Evolutionary conservation across 805 yeast species (phyloP), one percentile per base, ranked within the genome.

Genomic region (Wickerhamomyces strasburgensis): DNA sequence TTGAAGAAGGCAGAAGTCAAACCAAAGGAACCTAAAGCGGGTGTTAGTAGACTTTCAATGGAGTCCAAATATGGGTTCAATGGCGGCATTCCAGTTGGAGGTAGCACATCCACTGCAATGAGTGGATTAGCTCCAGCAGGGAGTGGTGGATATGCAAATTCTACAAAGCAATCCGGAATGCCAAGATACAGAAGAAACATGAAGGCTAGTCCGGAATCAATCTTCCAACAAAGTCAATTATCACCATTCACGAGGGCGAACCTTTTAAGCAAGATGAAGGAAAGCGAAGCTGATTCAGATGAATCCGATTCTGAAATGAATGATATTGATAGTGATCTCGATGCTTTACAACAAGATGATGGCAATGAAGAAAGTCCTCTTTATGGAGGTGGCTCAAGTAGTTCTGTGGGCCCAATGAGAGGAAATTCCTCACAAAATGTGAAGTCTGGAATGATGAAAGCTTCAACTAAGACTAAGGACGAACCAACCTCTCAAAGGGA

Each of bases 291-390:
- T 4, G 51, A 53, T n/a, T 42, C 49, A 10, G 54, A 52, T 33
- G 56, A 44, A 1, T 45, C 48, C 21, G 57, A 52, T 27, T 44
- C 51, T 6, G 58, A 52, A 31, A 52, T 52, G 56, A 53, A 52
- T 19, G 58, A 54, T 21, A 43, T 14, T 27, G 56, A 51, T 36
- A 44, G 49, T 29, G 54, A 49, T 25, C 27, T 40, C 19, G 54
- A 49, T 23, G 39, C 40, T 17, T 37, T 40, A 5, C 39, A 41
- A 15, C 25, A 21, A 21, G 38, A 29, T n/a, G 51, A 47, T 31
- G 45, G 39, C 6, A 36, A 40, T 2, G 38, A 37, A 15, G 34
- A 31, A 10, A 17, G 27, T 24, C 16, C 14, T 13, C 16, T 26
- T 14, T 13, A 10, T 11, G n/a, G n/a, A n/a, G n/a, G n/a, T n/a